Conservation (phyloP, 371 early-diverging fungal genomes). For the Apophysomyces trapeziformis region DNA sequence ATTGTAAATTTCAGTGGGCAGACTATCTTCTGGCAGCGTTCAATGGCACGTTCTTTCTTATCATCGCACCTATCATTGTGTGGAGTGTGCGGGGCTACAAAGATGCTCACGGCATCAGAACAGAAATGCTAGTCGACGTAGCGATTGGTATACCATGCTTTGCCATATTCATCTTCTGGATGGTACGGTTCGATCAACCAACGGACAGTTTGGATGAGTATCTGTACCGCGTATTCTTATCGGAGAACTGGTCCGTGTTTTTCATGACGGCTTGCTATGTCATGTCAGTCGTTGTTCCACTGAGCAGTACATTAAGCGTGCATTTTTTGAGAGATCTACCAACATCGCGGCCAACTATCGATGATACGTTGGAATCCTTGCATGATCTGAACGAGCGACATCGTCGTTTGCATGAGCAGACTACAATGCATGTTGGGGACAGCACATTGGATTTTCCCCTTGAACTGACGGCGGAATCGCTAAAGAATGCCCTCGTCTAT, state of each 20-base stretch:
- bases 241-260: constrained; percentile 32
- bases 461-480: constrained; percentile 24
- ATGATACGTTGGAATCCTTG: neutral
- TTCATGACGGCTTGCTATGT: constrained; percentile 28
- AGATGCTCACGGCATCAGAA: constrained; percentile 46
- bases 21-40: constrained; percentile 15
- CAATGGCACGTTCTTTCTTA: constrained; percentile 26
- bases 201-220: neutral
- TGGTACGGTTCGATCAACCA: constrained; percentile 5
- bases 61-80: constrained; percentile 29
- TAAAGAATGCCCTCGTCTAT: constrained; percentile 27
- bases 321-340: neutral
- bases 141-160: constrained; percentile 30
- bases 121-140: constrained; percentile 35
- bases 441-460: neutral
- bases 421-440: neutral
- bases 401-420: neutral
- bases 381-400: neutral
- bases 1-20: constrained; percentile 28
- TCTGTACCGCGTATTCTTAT: neutral
- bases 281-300: constrained; percentile 33
- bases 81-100: constrained; percentile 25
- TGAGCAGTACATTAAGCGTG: constrained; percentile 6
- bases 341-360: neutral
- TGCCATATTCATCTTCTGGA: constrained; percentile 33